Base-by-base conservation (phyloP, 2,329 filamentous ascomycete species). In the Hypoxylon sp. region DNA sequence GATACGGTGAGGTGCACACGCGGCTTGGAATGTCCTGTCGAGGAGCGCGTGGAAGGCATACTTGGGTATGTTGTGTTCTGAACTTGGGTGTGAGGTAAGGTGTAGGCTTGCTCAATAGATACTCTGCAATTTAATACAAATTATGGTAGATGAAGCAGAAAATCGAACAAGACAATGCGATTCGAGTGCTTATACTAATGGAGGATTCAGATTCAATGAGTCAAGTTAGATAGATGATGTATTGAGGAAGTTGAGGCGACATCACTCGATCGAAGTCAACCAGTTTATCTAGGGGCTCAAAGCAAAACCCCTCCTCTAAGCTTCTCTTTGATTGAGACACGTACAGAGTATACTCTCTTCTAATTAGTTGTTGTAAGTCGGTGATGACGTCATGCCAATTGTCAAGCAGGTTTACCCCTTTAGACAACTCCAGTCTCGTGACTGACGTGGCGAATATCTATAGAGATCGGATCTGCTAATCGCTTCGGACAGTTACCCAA, bases 11-110 rank as follows among this genome's bases (percentile, higher is more conserved):
- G 29, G 21, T 74, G 74, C 42, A 76, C 47, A 64, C 74, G 75
- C 50, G 75, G 75, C 59, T 69, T 70, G 31, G 75, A 74, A 50
- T 73, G 72, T 35, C 75, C 74, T 3, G 75, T 76, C 32, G 70
- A 73, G 3, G 75, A 65, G 42, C 75, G 74, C 10, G 75, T 76
- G 2, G 72, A 75, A 27, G 72, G 69, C 73, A 75, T 73, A 47
- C 17, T 21, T 32, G n/a, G n/a, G n/a, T n/a, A 7, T 24, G 32
- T 19, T 19, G n/a, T 27, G 17, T 44, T 19, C n/a, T 42, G 6
- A 42, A 1, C 17, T 19, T 44, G 1, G 3, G 8, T 11, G 21
- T n/a, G 11, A 17, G 17, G 8, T 11, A 42, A 15, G 37, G 7
- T 5, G 8, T 19, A 10, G 10, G 6, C 31, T 27, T 27, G 24